phyloP scores from a whole-genome alignment of 441 rosid species.

The Gossypium laxum region DNA sequence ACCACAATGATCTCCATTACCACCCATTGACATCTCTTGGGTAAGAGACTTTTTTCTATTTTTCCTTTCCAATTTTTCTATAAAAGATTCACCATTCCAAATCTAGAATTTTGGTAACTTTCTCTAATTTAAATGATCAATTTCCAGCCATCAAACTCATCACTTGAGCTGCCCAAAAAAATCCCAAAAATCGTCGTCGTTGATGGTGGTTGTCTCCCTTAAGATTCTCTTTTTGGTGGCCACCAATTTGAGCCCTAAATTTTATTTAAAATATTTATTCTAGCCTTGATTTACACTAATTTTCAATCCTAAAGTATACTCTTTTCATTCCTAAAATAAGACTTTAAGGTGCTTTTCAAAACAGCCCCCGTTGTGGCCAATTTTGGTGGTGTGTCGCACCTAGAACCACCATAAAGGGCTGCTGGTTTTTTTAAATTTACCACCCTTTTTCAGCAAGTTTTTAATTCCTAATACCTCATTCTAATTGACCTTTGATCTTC shows the following conservation, averaged over 20 bases:
- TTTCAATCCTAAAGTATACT: too few relatives aligned
- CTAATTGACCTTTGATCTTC: background rate
- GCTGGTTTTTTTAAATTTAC: background rate
- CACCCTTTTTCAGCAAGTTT: background rate
- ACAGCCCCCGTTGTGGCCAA: background rate
- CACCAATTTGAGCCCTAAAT: background rate
- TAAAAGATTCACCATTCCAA: background rate
- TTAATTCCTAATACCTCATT: background rate
- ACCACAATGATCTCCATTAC: background rate
- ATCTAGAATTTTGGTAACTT: too few relatives aligned
- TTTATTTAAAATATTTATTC: too few relatives aligned
- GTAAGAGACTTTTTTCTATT: background rate
- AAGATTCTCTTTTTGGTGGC: background rate
- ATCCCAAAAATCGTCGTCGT: background rate
- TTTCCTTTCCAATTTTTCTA: background rate
- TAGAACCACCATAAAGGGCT: background rate
- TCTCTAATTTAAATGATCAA: background rate
- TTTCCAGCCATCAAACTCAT: background rate
- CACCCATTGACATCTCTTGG: background rate
- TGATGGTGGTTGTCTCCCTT: background rate
- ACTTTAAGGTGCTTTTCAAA: background rate
- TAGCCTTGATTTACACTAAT: too few relatives aligned
- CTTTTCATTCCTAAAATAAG: too few relatives aligned
- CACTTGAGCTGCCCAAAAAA: background rate
- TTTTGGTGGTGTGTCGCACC: background rate